These are phyloP conservation scores for Termitomyces sp. DNA, from an alignment of 768 basidiomycete genomes.

Conservation along the genomic window DNA sequence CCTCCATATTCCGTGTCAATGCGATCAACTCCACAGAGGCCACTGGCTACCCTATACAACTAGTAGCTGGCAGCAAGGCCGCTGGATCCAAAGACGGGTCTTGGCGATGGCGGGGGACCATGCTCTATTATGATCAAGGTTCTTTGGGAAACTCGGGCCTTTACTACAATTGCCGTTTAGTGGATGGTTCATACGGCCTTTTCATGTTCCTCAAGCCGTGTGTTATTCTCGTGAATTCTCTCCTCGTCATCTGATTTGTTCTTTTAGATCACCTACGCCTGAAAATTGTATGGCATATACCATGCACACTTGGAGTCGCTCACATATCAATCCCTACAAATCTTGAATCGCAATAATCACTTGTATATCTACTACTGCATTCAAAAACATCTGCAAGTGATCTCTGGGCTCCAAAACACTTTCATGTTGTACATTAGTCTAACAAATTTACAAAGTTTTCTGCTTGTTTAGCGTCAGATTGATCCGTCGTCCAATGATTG, in stretches of 20 bases:
- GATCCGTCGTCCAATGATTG: constrained; percentile 42
- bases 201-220: constrained; percentile 50
- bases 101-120: constrained; percentile 58
- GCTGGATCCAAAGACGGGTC: constrained; percentile 40
- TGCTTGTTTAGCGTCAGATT: constrained; percentile 49
- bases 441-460: constrained; percentile 29
- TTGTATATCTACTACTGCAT: constrained; percentile 3
- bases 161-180: constrained; percentile 41
- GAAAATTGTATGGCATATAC: constrained; percentile 18
- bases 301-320: constrained; percentile 19
- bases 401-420: neutral
- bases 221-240: constrained; percentile 21
- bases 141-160: constrained; percentile 39
- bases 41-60: constrained; percentile 45
- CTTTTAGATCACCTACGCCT: constrained; percentile 34
- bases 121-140: constrained; percentile 51
- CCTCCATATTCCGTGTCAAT: constrained; percentile 53
- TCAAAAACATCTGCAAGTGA: neutral
- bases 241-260: neutral
- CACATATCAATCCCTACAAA: constrained; percentile 13
- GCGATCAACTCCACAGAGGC: constrained; percentile 48
- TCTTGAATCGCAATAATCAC: constrained; percentile 1
- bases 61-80: constrained; percentile 39
- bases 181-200: constrained; percentile 38
- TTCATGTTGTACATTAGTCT: constrained; percentile 14